Percentiles rank a stretch among this genome's conserved stretches.
Conservation (phyloP, 148 eudicot species). For the Camellia granthamiana region DNA sequence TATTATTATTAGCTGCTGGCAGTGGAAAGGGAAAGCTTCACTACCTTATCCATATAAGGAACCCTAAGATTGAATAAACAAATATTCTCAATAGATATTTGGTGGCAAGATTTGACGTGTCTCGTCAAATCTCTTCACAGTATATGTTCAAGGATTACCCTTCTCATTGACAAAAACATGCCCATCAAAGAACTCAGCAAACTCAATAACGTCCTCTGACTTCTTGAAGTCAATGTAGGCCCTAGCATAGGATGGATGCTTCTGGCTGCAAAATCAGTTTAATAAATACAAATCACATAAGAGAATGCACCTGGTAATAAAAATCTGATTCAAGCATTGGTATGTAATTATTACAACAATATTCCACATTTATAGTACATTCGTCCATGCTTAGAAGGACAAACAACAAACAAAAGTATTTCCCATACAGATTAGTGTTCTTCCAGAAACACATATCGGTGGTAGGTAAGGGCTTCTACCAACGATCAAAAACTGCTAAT, state of each 20-base stretch:
- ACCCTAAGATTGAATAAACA: background rate
- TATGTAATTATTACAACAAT: background rate
- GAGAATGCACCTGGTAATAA: background rate
- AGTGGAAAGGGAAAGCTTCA: background rate
- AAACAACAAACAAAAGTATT: background rate
- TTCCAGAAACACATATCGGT: background rate
- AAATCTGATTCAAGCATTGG: background rate
- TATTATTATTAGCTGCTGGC: background rate
- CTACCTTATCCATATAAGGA: background rate
- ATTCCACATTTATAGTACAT: background rate
- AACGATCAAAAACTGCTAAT: background rate
- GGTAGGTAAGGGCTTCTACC: background rate
- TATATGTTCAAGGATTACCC: conserved; percentile 36
- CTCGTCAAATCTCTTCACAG: background rate
- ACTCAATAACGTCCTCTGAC: conserved; percentile 60
- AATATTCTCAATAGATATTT: background rate
- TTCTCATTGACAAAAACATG: conserved; percentile 72
- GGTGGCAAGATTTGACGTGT: background rate
- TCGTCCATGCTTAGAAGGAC: background rate
- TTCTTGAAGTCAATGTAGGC: conserved; percentile 58
- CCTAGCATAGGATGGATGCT: conserved; percentile 46
- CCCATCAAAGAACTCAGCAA: conserved; percentile 68
- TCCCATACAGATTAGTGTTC: background rate
- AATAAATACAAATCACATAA: background rate
- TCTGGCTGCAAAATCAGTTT: conserved; percentile 40